Percentiles rank a stretch among this genome's conserved stretches.
Evolutionary conservation across 2,329 filamentous ascomycete genomes (phyloP).

Genomic region (Aspergillus novofumigatus): DNA sequence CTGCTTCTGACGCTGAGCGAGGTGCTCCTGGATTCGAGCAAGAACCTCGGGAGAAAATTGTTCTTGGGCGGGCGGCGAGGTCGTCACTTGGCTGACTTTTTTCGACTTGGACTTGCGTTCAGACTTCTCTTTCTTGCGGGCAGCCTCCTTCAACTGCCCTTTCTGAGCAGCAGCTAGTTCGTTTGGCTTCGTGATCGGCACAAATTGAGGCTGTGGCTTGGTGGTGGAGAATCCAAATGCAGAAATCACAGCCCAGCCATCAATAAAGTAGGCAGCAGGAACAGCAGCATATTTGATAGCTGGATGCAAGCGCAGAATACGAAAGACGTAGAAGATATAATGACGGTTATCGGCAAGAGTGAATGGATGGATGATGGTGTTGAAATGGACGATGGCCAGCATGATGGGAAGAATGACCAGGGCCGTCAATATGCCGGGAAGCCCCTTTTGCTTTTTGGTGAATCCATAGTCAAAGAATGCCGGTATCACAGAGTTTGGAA

Average conservation of each 20-base stretch:
- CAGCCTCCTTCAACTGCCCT: constrained; percentile 17
- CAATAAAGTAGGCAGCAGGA: constrained; percentile 64
- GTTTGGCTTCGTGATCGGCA: constrained; percentile 13
- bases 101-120: constrained; percentile 21
- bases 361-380: constrained; percentile 94
- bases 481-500: constrained; percentile 30
- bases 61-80: constrained; percentile 8
- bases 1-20: constrained; percentile 27
- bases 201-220: constrained; percentile 16
- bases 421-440: constrained; percentile 38
- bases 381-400: constrained; percentile 61
- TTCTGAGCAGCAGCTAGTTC: constrained; percentile 12
- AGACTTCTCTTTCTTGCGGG: constrained; percentile 19
- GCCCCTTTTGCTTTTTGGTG: constrained; percentile 24
- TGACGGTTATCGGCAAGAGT: constrained; percentile 94
- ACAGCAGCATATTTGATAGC: constrained; percentile 64
- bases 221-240: constrained; percentile 49
- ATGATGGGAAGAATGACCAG: constrained; percentile 40
- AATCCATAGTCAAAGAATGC: constrained; percentile 32
- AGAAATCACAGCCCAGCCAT: constrained; percentile 65
- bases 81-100: constrained; percentile 6
- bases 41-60: constrained; percentile 25
- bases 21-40: constrained; percentile 26
- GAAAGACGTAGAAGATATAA: constrained; percentile 96
- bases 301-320: constrained; percentile 66